Evolutionary conservation across 2,329 filamentous ascomycete genomes (phyloP).

Genomic region (Rugonectria rugulosa): DNA sequence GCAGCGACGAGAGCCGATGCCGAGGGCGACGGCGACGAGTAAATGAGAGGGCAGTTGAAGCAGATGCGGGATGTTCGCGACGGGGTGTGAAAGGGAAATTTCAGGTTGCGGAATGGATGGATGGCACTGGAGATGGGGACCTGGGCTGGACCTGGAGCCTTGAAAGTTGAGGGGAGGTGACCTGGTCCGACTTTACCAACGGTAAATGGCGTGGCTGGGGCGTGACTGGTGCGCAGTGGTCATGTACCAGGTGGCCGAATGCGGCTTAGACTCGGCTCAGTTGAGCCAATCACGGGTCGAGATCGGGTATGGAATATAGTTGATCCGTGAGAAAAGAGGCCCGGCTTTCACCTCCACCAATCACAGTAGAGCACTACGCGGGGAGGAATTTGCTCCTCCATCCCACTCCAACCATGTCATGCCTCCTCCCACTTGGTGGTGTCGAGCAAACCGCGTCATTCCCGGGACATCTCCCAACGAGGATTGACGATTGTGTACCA

Average conservation of each 20-base stretch:
- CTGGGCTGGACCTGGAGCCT: slow-evolving; percentile 37
- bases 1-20: slow-evolving; percentile 37
- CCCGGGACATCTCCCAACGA: slow-evolving; percentile 9
- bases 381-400: not conserved
- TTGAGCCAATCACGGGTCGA: not conserved
- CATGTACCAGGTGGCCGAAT: slow-evolving; percentile 14
- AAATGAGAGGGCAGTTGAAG: slow-evolving; percentile 29
- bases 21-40: slow-evolving; percentile 34
- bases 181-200: slow-evolving; percentile 39
- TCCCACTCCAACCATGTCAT: too few species aligned
- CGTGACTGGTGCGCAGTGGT: slow-evolving; percentile 14
- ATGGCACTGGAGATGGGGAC: slow-evolving; percentile 26
- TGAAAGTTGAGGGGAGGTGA: slow-evolving; percentile 31
- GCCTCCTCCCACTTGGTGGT: not conserved
- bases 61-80: slow-evolving; percentile 36
- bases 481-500: too few species aligned
- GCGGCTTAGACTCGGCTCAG: slow-evolving; percentile 4
- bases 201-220: slow-evolving; percentile 52
- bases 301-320: slow-evolving; percentile 17
- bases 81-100: slow-evolving; percentile 36
- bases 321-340: slow-evolving; percentile 8
- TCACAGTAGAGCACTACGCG: not conserved
- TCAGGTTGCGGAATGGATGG: slow-evolving; percentile 29
- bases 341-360: slow-evolving; percentile 3
- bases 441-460: slow-evolving; percentile 6